Evolutionary conservation across 2,329 filamentous ascomycete species (phyloP).

Genomic region (Fusarium sp.): DNA sequence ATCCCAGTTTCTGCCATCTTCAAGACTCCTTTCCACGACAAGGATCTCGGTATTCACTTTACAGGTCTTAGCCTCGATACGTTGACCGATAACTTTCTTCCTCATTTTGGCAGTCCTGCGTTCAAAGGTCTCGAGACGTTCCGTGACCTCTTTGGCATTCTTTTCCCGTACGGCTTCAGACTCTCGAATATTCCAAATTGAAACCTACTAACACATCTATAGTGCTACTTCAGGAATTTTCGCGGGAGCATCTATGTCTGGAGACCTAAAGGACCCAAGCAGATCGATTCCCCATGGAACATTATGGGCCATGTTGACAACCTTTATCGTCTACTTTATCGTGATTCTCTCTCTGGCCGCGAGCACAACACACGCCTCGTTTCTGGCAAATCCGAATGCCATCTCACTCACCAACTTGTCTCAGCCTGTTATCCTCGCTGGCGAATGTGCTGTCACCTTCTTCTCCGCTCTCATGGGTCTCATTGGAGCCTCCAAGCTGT

Average conservation of each 20-base stretch:
- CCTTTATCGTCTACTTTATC: slow-evolving; percentile 79
- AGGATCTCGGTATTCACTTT: slow-evolving; percentile 75
- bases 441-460: slow-evolving; percentile 84
- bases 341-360: slow-evolving; percentile 84
- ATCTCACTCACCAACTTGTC: slow-evolving; percentile 87
- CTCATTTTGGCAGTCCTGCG: slow-evolving; percentile 73
- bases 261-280: slow-evolving; percentile 84
- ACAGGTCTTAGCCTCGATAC: slow-evolving; percentile 81
- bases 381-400: slow-evolving; percentile 81
- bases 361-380: slow-evolving; percentile 78
- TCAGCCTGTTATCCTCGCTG: slow-evolving; percentile 77
- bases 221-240: slow-evolving; percentile 68
- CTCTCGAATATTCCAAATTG: slow-evolving; percentile 38
- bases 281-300: slow-evolving; percentile 89
- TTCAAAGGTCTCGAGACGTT: slow-evolving; percentile 76
- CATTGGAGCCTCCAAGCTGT: slow-evolving; percentile 84
- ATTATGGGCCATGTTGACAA: slow-evolving; percentile 79
- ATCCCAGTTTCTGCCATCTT: slow-evolving; percentile 84
- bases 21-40: slow-evolving; percentile 74
- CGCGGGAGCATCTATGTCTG: slow-evolving; percentile 89
- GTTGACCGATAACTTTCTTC: slow-evolving; percentile 79
- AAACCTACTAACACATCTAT: not conserved
- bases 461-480: slow-evolving; percentile 92
- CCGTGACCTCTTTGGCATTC: slow-evolving; percentile 85
- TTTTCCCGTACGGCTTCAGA: slow-evolving; percentile 71